These are phyloP conservation scores for Chlamydomonas schloesseri DNA, from an alignment of 139 green algal genomes.

Conservation along the genomic window DNA sequence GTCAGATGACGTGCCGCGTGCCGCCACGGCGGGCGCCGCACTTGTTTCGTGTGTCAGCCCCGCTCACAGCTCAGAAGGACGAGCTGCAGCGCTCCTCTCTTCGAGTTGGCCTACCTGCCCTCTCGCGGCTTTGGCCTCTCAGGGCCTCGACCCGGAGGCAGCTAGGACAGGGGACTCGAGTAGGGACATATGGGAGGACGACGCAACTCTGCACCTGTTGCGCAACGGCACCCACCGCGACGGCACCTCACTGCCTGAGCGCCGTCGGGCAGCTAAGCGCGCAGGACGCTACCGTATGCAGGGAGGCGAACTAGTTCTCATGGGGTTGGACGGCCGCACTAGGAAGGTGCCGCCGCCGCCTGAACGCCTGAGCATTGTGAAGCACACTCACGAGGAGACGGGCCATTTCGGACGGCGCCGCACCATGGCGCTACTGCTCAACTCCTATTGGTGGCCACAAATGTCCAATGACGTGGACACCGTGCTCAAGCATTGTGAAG, in stretches of 20 bases:
- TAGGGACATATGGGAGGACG: neutral
- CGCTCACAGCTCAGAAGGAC: too few relatives aligned
- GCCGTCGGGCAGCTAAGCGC: neutral
- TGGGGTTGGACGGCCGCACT: too few relatives aligned
- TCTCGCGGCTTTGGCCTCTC: too few relatives aligned
- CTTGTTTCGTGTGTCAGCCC: too few relatives aligned
- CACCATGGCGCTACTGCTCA: neutral
- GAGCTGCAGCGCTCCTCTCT: too few relatives aligned
- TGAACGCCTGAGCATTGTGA: neutral
- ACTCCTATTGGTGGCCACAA: constrained; percentile 2
- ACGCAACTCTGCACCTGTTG: neutral
- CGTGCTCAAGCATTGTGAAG: neutral
- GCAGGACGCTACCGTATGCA: neutral
- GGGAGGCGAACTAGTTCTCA: neutral
- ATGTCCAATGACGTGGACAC: neutral
- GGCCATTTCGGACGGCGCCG: constrained; percentile 14
- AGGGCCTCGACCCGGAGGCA: too few relatives aligned
- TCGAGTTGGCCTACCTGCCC: too few relatives aligned
- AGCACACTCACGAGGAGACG: neutral
- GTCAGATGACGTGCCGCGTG: neutral
- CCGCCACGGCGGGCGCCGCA: too few relatives aligned
- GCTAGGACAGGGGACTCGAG: too few relatives aligned
- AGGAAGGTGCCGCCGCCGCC: neutral
- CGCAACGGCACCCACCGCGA: neutral
- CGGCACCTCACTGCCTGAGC: neutral